phyloP scores from a whole-genome alignment of 176 grass and related monocot species.

The Cymbopogon citratus region DNA sequence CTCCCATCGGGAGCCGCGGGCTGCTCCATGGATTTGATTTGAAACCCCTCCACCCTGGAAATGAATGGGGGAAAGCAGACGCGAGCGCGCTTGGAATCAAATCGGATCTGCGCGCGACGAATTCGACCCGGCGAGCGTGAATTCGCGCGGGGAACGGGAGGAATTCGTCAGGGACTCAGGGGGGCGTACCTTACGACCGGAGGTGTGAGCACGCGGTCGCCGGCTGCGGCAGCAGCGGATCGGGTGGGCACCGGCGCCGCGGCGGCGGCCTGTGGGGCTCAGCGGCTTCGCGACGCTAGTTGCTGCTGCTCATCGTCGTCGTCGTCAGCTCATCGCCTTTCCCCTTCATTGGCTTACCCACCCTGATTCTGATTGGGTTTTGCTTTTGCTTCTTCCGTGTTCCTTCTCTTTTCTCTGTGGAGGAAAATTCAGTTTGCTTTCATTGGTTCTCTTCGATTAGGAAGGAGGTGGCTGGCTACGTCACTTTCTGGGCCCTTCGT shows the following conservation, averaged over 20 bases:
- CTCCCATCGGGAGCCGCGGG: neutral
- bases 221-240: conserved; percentile 11
- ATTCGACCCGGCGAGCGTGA: neutral
- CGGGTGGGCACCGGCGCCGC: conserved; percentile 13
- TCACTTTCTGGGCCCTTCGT: neutral
- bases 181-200: conserved; percentile 15
- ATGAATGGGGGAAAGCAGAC: neutral
- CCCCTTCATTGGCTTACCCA: neutral
- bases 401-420: neutral
- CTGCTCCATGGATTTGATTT: conserved; percentile 24
- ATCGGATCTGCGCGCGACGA: conserved; percentile 8
- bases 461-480: neutral
- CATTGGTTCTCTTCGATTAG: neutral
- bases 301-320: neutral
- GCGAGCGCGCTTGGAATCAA: neutral
- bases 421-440: neutral
- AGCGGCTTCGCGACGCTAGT: conserved; percentile 12
- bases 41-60: conserved; percentile 11
- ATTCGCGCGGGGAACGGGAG: neutral
- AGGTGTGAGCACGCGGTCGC: neutral
- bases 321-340: neutral
- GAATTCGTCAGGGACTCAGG: neutral
- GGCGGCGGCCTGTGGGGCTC: neutral
- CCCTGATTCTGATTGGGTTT: conserved; percentile 23
- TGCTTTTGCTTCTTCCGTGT: conserved; percentile 11